These are phyloP conservation scores for Solanum gracilifrons DNA, from an alignment of 257 asterid species.

Conservation along the genomic window DNA sequence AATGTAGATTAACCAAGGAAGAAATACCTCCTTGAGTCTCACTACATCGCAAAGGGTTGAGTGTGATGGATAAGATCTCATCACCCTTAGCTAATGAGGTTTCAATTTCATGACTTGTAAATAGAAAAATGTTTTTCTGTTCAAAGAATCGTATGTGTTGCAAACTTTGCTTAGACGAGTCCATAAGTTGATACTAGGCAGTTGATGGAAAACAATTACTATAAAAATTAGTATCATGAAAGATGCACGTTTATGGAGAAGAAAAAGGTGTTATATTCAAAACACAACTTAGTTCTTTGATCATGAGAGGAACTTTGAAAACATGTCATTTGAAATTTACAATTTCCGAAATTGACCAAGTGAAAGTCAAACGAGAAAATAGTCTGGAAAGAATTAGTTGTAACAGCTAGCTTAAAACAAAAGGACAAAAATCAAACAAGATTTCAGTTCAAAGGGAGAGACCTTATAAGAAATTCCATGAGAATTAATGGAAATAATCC, in stretches of 20 bases:
- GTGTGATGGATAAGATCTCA: neutral
- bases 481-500: neutral
- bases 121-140: neutral
- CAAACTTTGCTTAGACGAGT: neutral
- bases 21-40: slow-evolving; percentile 5
- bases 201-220: neutral
- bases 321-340: neutral
- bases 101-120: neutral
- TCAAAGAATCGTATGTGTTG: neutral
- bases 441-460: neutral
- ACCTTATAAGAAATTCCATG: neutral
- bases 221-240: neutral
- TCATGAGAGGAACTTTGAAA: neutral
- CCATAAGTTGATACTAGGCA: neutral
- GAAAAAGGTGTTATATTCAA: neutral
- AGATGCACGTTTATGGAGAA: slow-evolving; percentile 8
- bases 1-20: slow-evolving; percentile 22
- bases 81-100: neutral
- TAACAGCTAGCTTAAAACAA: too few relatives aligned
- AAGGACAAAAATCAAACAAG: neutral
- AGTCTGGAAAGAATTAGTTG: neutral
- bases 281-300: neutral
- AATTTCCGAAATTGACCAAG: neutral
- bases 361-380: neutral
- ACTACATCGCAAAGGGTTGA: neutral